Evolutionary conservation across 2,329 filamentous ascomycete species (phyloP), one percentile per base, ranked within the genome.

Genomic region (Pyrenochaeta sp.): DNA sequence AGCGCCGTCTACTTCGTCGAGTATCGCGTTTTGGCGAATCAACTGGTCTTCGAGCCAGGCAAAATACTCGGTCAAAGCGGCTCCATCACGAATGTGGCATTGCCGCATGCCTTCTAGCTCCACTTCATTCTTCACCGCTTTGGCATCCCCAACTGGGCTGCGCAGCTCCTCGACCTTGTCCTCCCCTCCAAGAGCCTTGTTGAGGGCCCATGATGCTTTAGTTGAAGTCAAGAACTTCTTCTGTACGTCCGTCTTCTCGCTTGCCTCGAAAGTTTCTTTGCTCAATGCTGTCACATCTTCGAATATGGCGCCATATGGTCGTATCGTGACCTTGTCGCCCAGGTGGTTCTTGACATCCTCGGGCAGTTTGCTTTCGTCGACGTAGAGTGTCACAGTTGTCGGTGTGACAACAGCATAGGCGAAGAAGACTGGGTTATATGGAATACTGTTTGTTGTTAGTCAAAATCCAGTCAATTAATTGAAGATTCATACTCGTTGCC

Each of bases 341-440:
- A 99, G 84, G 63, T 96, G 90, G 12, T 82, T 80, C 64, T 85
- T 86, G 51, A 87, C 88, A 43, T 90, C 86, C 2, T 83, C 78
- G 30, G 83, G 87, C 23, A 98, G 78, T 75, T 97, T 97, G 12
- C 85, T 83, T 11, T 88, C 84, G 69, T 98, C 90, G 53, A 98
- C 81, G 69, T 97, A 99, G 4, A 99, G 83, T 1, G 88, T 92
- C 20, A 89, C 91, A 1, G 86, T 81, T 1, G 75, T 87, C 1
- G 88, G 86, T 2, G 95, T 98, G 58, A 99, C 81, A 36, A 95
- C 85, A 39, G 94, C 94, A 69, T 98, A 99, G 14, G 94, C 95
- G 78, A 98, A 98, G 81, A 99, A 98, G 44, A 99, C 95, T 0
- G 95, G 95, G 72, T 99, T 99, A 80, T 95, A 99, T 0, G 92